phyloP scores from a whole-genome alignment of 805 yeast species.

The Myxozyma monticola region DNA sequence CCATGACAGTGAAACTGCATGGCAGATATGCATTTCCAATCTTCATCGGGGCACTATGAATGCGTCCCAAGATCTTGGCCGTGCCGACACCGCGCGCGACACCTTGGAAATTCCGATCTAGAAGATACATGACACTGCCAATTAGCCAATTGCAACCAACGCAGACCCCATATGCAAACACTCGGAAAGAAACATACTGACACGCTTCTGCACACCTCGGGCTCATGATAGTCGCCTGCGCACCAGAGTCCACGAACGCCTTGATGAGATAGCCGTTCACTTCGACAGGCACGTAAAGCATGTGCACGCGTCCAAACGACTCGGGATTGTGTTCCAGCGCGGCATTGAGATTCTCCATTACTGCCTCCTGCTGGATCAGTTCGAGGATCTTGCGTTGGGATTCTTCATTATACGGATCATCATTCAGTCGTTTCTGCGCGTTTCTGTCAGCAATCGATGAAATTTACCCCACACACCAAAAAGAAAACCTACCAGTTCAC shows the following conservation, averaged over 20 bases:
- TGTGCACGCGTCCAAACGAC: conserved; percentile 71
- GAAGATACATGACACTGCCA: conserved; percentile 53
- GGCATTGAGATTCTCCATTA: conserved; percentile 73
- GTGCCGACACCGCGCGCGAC: conserved; percentile 90
- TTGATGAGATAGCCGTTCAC: conserved; percentile 79
- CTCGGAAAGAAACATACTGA: conserved; percentile 40
- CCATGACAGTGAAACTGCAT: conserved; percentile 70
- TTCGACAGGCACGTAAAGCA: conserved; percentile 77
- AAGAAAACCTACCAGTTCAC: conserved; percentile 41
- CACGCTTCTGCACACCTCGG: conserved; percentile 73
- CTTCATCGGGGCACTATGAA: conserved; percentile 84
- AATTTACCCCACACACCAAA: background rate
- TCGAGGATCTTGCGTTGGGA: conserved; percentile 67
- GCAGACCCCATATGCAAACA: background rate
- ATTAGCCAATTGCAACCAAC: background rate
- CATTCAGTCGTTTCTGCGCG: conserved; percentile 47
- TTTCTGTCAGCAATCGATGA: no score
- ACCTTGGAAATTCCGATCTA: conserved; percentile 79
- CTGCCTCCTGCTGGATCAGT: conserved; percentile 60
- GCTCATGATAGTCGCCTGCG: conserved; percentile 81
- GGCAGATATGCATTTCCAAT: conserved; percentile 67
- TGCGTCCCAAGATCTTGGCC: conserved; percentile 72
- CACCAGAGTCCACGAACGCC: conserved; percentile 97
- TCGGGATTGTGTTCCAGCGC: conserved; percentile 92
- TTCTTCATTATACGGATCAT: conserved; percentile 70